A percentile compares a stretch with the other conserved stretches of the same genome.
These are phyloP conservation scores for Laetiporus sulphureus DNA, from an alignment of 1,284 basidiomycete species.

Conservation along the genomic window DNA sequence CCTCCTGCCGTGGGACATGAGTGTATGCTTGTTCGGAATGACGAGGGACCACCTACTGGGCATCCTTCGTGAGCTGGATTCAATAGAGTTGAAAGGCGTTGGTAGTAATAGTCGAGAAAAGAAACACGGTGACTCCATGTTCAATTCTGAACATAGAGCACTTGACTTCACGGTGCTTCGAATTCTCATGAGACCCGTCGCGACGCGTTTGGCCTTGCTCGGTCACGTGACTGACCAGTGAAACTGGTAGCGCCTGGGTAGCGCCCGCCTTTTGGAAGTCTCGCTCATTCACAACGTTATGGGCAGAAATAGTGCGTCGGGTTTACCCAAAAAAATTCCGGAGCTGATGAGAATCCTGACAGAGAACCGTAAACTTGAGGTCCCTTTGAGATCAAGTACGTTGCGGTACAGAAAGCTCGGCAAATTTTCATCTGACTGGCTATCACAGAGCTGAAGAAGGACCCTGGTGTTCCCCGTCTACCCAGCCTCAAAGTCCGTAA, in stretches of 20 bases:
- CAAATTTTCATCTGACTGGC: background rate
- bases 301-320: constrained; percentile 49
- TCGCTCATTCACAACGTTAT: constrained; percentile 23
- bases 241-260: too few species aligned
- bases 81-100: too few species aligned
- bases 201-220: too few species aligned
- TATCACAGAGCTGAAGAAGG: constrained; percentile 67
- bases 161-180: background rate
- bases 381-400: constrained; percentile 54
- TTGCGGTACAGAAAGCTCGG: background rate
- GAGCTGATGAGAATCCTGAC: constrained; percentile 2
- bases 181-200: background rate
- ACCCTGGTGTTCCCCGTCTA: constrained; percentile 75
- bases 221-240: too few species aligned
- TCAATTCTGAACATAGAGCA: too few species aligned
- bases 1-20: too few species aligned
- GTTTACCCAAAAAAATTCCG: background rate
- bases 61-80: too few species aligned
- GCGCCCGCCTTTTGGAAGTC: too few species aligned
- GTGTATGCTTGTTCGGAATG: too few species aligned
- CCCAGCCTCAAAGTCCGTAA: constrained; percentile 60
- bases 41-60: too few species aligned
- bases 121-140: too few species aligned
- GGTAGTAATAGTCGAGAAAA: too few species aligned
- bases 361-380: constrained; percentile 38